phyloP scores from a whole-genome alignment of 1,139 yeast genomes.

The Blastobotrys ciferrii region DNA sequence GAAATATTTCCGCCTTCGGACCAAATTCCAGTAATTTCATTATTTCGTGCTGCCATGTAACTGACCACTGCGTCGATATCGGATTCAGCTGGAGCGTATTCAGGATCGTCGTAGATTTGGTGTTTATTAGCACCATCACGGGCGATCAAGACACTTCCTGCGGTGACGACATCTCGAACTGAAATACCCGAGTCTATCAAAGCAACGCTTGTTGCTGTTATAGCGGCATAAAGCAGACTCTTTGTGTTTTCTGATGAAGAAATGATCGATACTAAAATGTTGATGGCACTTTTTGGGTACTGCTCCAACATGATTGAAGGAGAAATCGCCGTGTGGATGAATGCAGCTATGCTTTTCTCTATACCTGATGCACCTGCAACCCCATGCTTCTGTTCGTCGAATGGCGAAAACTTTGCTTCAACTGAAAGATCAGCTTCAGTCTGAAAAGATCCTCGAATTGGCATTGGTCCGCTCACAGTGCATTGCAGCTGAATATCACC shows the following conservation, averaged over 20 bases:
- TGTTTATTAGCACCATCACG: constrained; percentile 6
- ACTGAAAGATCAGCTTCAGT: constrained; percentile 69
- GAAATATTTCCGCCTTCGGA: constrained; percentile 30
- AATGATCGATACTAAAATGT: constrained; percentile 68
- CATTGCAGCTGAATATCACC: constrained; percentile 62
- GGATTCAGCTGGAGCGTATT: constrained; percentile 23
- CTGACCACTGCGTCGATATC: constrained; percentile 46
- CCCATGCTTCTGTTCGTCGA: constrained; percentile 36
- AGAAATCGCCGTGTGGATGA: constrained; percentile 55
- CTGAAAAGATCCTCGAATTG: constrained; percentile 72
- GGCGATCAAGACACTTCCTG: constrained; percentile 51
- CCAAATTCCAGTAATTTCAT: constrained; percentile 58
- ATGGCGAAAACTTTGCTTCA: constrained; percentile 59
- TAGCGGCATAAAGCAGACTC: constrained; percentile 39
- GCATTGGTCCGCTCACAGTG: constrained; percentile 86
- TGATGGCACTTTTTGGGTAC: constrained; percentile 89
- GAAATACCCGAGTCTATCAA: constrained; percentile 49
- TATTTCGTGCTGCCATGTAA: constrained; percentile 53
- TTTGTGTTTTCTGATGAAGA: constrained; percentile 43
- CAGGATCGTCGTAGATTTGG: constrained; percentile 20
- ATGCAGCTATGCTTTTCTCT: constrained; percentile 54
- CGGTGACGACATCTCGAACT: constrained; percentile 70
- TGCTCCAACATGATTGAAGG: constrained; percentile 64
- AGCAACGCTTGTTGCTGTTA: constrained; percentile 45
- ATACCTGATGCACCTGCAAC: constrained; percentile 35